Evolutionary conservation across 345 rosid genomes (phyloP), one percentile per base, ranked within the genome.

Genomic region (Anastatica hierochuntica): DNA sequence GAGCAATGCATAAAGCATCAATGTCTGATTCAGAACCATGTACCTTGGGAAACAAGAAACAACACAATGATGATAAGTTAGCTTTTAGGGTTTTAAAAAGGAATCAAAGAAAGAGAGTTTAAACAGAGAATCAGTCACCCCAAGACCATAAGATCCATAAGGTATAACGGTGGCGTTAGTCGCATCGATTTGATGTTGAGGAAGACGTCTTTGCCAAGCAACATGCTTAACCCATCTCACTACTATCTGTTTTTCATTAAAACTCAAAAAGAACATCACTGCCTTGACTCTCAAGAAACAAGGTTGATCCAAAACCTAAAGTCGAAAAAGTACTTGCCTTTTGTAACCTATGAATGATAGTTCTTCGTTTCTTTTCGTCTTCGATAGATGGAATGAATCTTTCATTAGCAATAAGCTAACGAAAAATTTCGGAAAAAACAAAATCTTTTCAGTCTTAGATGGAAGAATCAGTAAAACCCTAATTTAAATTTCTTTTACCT

Each of bases 141-240:
- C 82, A 24, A 78, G 82, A 36, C 77, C 82, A 30, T 78, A 78
- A 29, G 88, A 81, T 35, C 88, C 88, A 19, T 72, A 74, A 16
- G 84, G 52, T 49, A 81, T 43, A 14, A 81, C 15, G 13, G 80
- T 66, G 6, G 84, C 88, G 58, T 50, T 60, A 4, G 68, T 66
- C 14, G 69, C 70, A 5, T 56, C 59, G 41, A 75, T 69, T 18
- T 71, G 68, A 55, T 77, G 62, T 35, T 63, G 69, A 0, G 73
- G 66, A 14, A 77, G 67, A 19, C 64, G 30, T 0, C 72, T 74
- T 62, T 77, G 73, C 81, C 81, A 80, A 7, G 86, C 81, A 43
- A 76, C 77, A 14, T 11, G 66, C 75, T 70, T 76, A 16, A 40
- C 63, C 83, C 87, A 81, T 43, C 29, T 63, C 70, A 67, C 30